phyloP scores from a whole-genome alignment of 768 basidiomycete genomes.

The Dioszegia hungarica region DNA sequence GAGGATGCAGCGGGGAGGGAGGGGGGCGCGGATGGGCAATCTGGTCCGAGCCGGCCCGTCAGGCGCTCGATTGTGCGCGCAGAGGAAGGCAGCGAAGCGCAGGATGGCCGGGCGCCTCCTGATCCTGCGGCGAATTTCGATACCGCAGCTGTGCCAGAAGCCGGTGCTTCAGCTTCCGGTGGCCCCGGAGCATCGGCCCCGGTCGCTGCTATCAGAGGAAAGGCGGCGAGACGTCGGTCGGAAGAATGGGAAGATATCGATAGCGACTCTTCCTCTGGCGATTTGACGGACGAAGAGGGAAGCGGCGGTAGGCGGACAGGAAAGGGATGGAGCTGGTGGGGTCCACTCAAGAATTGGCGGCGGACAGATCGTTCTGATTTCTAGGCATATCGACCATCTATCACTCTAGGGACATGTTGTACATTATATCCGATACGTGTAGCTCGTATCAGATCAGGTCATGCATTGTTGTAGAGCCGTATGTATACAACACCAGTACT shows the following conservation, averaged over 20 bases:
- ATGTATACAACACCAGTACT: too few species aligned
- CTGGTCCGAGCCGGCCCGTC: slow-evolving; percentile 15
- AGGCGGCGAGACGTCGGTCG: not conserved
- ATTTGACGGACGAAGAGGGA: not conserved
- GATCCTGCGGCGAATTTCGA: too few species aligned
- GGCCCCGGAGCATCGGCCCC: not conserved
- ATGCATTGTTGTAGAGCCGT: too few species aligned
- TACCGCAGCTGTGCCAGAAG: too few species aligned
- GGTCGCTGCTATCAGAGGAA: not conserved
- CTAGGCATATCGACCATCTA: too few species aligned
- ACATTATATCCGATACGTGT: too few species aligned
- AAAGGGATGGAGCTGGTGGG: slow-evolving; percentile 48
- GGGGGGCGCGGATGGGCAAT: too few species aligned
- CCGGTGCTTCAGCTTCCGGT: too few species aligned
- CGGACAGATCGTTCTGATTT: slow-evolving; percentile 34
- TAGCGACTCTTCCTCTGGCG: slow-evolving; percentile 1
- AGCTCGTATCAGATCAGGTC: too few species aligned
- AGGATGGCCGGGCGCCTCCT: too few species aligned
- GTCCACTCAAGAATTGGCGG: slow-evolving; percentile 44
- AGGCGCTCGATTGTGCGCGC: slow-evolving; percentile 1
- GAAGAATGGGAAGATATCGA: slow-evolving; percentile 17
- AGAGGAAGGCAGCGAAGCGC: too few species aligned
- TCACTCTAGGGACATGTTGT: too few species aligned
- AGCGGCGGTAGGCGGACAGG: not conserved
- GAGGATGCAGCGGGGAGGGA: slow-evolving; percentile 3